A percentile compares a stretch with the other conserved stretches of the same genome.
phyloP scores from a whole-genome alignment of 805 yeast genomes.

The Sugiyamaella qingdaonensis region DNA sequence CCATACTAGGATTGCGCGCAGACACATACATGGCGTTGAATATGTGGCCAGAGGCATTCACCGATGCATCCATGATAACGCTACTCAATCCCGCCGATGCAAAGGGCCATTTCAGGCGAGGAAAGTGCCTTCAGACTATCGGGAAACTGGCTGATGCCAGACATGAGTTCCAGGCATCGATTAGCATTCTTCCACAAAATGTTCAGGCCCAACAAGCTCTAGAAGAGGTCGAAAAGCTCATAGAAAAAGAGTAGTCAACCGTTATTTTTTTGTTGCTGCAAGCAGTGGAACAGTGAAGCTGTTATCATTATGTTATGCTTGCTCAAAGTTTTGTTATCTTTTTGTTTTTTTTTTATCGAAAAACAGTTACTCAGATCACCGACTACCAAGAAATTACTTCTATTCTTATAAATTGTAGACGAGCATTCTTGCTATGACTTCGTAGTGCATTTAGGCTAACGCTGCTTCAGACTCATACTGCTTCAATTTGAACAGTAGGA shows the following conservation, averaged over 20 bases:
- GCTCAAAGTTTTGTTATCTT: too few relatives aligned
- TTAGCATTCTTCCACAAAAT: constrained; percentile 19
- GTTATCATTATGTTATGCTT: too few relatives aligned
- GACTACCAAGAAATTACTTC: too few relatives aligned
- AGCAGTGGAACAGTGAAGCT: too few relatives aligned
- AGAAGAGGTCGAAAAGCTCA: constrained; percentile 19
- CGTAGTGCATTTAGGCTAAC: too few relatives aligned
- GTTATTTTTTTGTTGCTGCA: too few relatives aligned
- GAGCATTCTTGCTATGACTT: too few relatives aligned
- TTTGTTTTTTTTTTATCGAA: too few relatives aligned
- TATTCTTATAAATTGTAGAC: too few relatives aligned
- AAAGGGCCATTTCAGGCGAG: constrained; percentile 34
- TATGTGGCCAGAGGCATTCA: constrained; percentile 36
- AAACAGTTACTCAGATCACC: too few relatives aligned
- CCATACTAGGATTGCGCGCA: constrained; percentile 34
- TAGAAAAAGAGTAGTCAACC: not conserved
- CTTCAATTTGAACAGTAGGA: constrained; percentile 7
- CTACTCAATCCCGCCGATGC: constrained; percentile 32
- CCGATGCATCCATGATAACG: constrained; percentile 34
- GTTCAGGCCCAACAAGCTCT: constrained; percentile 16
- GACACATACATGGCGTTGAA: constrained; percentile 36
- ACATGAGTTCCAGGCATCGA: constrained; percentile 19
- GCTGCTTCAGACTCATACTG: not conserved
- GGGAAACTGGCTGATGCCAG: constrained; percentile 24
- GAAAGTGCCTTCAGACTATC: constrained; percentile 25